Percentiles rank a stretch among this genome's conserved stretches.
phyloP scores from a whole-genome alignment of 2,329 filamentous ascomycete species.

The Fusarium sp. region DNA sequence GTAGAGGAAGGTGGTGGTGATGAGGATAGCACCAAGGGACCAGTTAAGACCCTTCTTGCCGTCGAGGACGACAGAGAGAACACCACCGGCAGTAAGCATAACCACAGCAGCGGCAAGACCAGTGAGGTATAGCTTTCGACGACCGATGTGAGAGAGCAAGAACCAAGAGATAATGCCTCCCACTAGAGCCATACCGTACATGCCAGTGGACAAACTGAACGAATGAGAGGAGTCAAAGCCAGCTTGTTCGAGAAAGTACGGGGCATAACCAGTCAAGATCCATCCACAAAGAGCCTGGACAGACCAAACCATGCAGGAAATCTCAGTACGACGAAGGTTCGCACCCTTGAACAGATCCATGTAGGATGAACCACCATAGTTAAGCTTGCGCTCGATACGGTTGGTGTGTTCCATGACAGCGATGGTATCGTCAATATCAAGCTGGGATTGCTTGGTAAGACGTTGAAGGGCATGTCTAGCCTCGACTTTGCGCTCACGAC shows the following conservation, averaged over 20 bases:
- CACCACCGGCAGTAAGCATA: constrained; percentile 55
- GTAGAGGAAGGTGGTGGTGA: constrained; percentile 56
- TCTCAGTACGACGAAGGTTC: constrained; percentile 46
- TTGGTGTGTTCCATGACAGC: constrained; percentile 56
- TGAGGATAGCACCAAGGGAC: constrained; percentile 53
- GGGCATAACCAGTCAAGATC: constrained; percentile 33
- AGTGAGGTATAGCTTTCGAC: constrained; percentile 54
- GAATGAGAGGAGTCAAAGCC: constrained; percentile 54
- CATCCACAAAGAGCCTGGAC: constrained; percentile 42
- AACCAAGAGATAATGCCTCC: constrained; percentile 56
- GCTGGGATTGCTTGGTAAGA: constrained; percentile 45
- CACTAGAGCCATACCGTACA: constrained; percentile 55
- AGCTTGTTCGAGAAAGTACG: constrained; percentile 58
- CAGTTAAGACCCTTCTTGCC: constrained; percentile 47
- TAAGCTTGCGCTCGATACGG: constrained; percentile 55
- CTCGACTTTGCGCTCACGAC: constrained; percentile 49
- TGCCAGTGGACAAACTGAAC: constrained; percentile 55
- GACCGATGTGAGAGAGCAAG: constrained; percentile 53
- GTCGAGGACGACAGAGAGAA: constrained; percentile 49
- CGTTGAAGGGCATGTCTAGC: constrained; percentile 49
- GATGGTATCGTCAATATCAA: constrained; percentile 58
- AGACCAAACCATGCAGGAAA: constrained; percentile 44
- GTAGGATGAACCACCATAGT: constrained; percentile 48
- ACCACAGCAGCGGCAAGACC: constrained; percentile 49
- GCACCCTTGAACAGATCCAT: constrained; percentile 36